Base-by-base conservation (phyloP, 75 land plant species). In the Pseudotsuga menziesii region DNA sequence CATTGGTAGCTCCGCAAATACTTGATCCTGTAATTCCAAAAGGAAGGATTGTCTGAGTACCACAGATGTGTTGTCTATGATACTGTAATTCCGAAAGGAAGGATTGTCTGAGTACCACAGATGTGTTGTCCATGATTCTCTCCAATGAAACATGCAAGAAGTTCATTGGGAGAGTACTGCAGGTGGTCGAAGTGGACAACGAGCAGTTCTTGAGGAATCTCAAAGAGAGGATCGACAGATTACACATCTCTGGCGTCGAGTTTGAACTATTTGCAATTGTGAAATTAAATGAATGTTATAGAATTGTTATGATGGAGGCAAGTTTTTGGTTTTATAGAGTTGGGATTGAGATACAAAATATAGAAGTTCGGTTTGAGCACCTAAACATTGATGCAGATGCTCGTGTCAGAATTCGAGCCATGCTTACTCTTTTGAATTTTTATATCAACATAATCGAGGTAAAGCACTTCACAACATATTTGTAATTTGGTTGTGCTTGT, bases 291-390 rank as follows among this genome's bases (percentile, higher is more conserved):
- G 48, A 44, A 44, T 4, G 48, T 19, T 15, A 19, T 59, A 15
- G 22, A 19, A n/a, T 60, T 60, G 57, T 14, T 32, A 13, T 23
- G 56, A 73, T 54, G 27, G 61, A 60, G 12, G 12, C 11, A 48
- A 9, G 0, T 48, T 48, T 48, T 8, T 12, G n/a, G 35, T 23
- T 11, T 44, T 77, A 72, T 80, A 94, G 98, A 25, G 98, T 94
- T 77, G 93, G 91, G 5, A 87, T 94, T 60, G 90, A 84, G 27
- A 54, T 83, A 67, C 98, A 95, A 3, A 90, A 82, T 0, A 85
- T 92, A 20, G 95, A 94, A 69, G 95, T 94, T 14, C 73, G 93
- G 63, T 92, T 79, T 56, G 88, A 94, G 87, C 76, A 92, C 78
- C 64, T 94, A 48, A 88, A 57, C 12, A 56, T 92, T 16, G 80